These are phyloP conservation scores for Nepenthes mirabilis DNA, from an alignment of 148 eudicot genomes.

Conservation along the genomic window DNA sequence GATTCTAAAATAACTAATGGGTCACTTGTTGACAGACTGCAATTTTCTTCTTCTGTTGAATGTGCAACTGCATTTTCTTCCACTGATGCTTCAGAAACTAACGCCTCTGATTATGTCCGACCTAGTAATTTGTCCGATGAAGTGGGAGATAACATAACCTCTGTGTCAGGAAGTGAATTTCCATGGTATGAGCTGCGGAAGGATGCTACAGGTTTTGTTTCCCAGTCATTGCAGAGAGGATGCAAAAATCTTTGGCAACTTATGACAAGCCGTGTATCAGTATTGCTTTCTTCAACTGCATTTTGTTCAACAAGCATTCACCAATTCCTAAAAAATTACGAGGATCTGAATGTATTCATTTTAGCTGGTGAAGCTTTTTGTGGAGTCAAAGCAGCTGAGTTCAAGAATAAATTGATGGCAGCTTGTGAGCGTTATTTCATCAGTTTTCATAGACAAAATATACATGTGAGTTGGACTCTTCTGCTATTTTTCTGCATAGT, in stretches of 20 bases:
- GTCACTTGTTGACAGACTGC: slow-evolving; percentile 22
- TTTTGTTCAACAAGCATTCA: slow-evolving; percentile 89
- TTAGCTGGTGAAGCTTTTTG: slow-evolving; percentile 92
- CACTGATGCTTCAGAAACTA: slow-evolving; percentile 19
- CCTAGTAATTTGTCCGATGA: slow-evolving; percentile 19
- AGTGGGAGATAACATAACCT: slow-evolving; percentile 36
- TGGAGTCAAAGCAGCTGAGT: slow-evolving; percentile 72
- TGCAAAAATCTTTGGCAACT: slow-evolving; percentile 93
- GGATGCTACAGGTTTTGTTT: slow-evolving; percentile 71
- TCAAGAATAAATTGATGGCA: slow-evolving; percentile 59
- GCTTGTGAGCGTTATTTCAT: slow-evolving; percentile 72
- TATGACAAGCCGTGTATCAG: slow-evolving; percentile 69
- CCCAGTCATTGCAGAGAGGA: slow-evolving; percentile 74
- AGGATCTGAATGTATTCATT: slow-evolving; percentile 67
- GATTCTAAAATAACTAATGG: slow-evolving; percentile 20
- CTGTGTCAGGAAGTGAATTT: slow-evolving; percentile 62
- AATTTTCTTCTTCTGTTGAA: slow-evolving; percentile 9
- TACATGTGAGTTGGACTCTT: slow-evolving; percentile 51
- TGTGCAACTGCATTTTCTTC: slow-evolving; percentile 16
- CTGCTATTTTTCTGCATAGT: background rate
- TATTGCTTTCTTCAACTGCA: slow-evolving; percentile 77
- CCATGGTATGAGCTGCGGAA: slow-evolving; percentile 88
- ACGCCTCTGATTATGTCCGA: slow-evolving; percentile 20
- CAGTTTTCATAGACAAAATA: slow-evolving; percentile 82
- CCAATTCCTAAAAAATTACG: slow-evolving; percentile 81